A percentile compares a stretch with the other conserved stretches of the same genome.
These are phyloP conservation scores for Trichoderma atrobrunneum DNA, from an alignment of 2,329 filamentous ascomycete genomes.

Conservation along the genomic window DNA sequence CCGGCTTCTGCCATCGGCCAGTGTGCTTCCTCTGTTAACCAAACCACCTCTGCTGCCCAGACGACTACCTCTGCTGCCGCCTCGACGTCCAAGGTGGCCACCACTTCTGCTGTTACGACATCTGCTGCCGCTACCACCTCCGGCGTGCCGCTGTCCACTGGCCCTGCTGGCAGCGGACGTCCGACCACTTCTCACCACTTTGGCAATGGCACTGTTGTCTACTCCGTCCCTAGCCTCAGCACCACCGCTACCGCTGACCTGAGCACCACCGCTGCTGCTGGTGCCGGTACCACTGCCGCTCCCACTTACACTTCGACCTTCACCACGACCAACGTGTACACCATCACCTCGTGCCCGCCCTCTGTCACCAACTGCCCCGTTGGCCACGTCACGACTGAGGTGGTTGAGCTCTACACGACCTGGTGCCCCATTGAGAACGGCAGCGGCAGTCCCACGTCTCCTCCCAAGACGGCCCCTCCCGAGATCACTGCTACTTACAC, in stretches of 20 bases:
- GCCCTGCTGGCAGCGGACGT: neutral
- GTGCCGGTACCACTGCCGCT: conserved; percentile 19
- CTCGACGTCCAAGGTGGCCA: conserved; percentile 21
- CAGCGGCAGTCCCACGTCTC: neutral
- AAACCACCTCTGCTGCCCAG: conserved; percentile 21
- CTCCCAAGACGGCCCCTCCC: conserved; percentile 19
- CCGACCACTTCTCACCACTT: neutral
- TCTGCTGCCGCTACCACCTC: neutral
- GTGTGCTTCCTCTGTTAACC: conserved; percentile 24
- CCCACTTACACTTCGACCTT: conserved; percentile 29
- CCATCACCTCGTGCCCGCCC: conserved; percentile 33
- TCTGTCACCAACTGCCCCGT: conserved; percentile 29
- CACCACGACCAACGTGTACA: conserved; percentile 30
- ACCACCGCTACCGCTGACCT: neutral
- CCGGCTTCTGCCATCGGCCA: conserved; percentile 31
- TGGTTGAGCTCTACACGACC: conserved; percentile 26
- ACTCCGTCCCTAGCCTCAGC: neutral
- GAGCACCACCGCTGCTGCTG: conserved; percentile 19
- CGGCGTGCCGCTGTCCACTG: neutral
- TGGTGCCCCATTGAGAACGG: conserved; percentile 15
- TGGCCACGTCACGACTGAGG: conserved; percentile 26
- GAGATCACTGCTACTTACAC: conserved; percentile 31
- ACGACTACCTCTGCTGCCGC: conserved; percentile 19
- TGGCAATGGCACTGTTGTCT: conserved; percentile 1
- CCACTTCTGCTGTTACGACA: conserved; percentile 2